Base-by-base conservation (phyloP, 2,329 filamentous ascomycete species). In the Dactylonectria estremocensis region DNA sequence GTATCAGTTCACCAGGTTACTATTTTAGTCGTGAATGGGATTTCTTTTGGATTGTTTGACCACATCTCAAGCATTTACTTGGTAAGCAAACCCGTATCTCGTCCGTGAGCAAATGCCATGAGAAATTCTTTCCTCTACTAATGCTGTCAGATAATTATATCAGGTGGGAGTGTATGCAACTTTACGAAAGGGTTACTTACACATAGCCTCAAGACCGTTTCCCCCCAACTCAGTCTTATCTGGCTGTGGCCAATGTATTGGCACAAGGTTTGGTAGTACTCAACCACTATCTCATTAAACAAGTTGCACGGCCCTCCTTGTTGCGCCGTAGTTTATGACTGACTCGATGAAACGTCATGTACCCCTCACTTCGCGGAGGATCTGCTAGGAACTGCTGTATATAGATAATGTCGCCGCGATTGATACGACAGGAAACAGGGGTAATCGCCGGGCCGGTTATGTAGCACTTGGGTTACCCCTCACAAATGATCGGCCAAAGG, bases 401-500 rank as follows among this genome's bases (percentile, higher is more conserved):
- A 52, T 45, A 40, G 40, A 35, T 11, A 20, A 31, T 13, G 20
- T 11, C 43, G 40, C 52, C 18, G 59, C 16, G 59, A 62, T 43
- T 52, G 20, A 37, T 52, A 62, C 20, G 20, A 16, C 37, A 16
- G 9, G 20, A 20, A 45, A 20, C 16, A 45, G 24, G 28, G 33
- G 31, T 37, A 40, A 55, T 62, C 24, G 28, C 59, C 59, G 59
- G 50, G 37, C 59, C 59, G 59, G 59, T 50, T 50, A 18, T 31
- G 24, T 50, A 50, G 16, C 59, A 33, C 52, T 50, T n/a, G n/a
- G n/a, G n/a, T n/a, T 40, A 62, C 59, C 59, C 59, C 59, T 62
- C 59, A 55, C 14, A 22, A n/a, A 5, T 48, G 59, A 46, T 54
- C 33, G 28, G 18, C 18, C 40, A 54, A 28, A 16, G 43, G 4